Conservation (phyloP, 495 filamentous ascomycete genomes). For the Amphirosellinia nigrospora region DNA sequence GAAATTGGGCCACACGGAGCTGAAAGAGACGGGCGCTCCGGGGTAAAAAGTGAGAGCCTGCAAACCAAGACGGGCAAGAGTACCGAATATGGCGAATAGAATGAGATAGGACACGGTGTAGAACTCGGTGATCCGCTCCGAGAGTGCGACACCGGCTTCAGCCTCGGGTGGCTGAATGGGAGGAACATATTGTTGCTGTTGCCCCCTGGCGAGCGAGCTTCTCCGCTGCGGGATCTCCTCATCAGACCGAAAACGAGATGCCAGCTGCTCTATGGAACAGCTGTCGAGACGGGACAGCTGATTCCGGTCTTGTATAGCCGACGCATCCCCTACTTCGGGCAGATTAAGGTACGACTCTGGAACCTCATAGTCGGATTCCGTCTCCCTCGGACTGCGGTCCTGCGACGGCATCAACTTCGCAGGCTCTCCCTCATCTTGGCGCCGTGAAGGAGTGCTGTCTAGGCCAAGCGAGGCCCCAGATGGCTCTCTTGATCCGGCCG, state of each 20-base stretch:
- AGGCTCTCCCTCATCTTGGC: conserved; percentile 1
- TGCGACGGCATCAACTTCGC: neutral
- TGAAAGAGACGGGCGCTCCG: conserved; percentile 73
- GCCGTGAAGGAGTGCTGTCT: conserved; percentile 11
- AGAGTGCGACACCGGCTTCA: conserved; percentile 37
- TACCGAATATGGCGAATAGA: conserved; percentile 87
- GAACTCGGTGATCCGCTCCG: conserved; percentile 69
- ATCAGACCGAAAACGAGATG: conserved; percentile 28
- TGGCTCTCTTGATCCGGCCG: neutral
- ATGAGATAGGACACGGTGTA: conserved; percentile 83
- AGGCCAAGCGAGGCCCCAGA: neutral
- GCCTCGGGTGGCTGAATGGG: neutral
- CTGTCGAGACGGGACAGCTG: conserved; percentile 42
- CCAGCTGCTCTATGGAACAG: conserved; percentile 33
- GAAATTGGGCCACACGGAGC: conserved; percentile 90
- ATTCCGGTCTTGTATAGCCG: conserved; percentile 53
- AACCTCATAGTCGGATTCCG: conserved; percentile 46
- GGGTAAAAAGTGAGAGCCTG: conserved; percentile 83
- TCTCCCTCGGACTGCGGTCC: neutral
- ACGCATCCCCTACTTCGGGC: conserved; percentile 51
- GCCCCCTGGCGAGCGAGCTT: conserved; percentile 3
- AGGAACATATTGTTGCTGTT: conserved; percentile 1
- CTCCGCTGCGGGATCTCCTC: conserved; percentile 11
- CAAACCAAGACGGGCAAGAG: conserved; percentile 81
- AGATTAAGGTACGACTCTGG: conserved; percentile 57